Percentiles rank a stretch among this genome's conserved stretches.
These are phyloP conservation scores for Marasmius fiardii DNA, from an alignment of 1,284 basidiomycete genomes.

Conservation along the genomic window DNA sequence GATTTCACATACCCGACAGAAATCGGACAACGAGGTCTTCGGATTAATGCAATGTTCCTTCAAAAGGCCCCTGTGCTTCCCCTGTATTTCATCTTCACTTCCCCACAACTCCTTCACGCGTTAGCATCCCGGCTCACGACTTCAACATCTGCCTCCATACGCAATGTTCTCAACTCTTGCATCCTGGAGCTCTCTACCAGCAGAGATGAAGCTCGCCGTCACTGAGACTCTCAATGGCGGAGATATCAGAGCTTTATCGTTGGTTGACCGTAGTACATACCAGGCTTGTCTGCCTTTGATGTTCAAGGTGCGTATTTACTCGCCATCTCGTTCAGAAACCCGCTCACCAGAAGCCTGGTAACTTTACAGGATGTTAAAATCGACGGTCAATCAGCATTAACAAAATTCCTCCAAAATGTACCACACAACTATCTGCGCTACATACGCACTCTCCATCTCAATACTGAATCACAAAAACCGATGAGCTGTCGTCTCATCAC, in stretches of 20 bases:
- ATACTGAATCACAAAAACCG: constrained; percentile 12
- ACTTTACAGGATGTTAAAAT: constrained; percentile 47
- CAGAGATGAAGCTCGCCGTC: constrained; percentile 62
- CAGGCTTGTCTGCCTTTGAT: constrained; percentile 51
- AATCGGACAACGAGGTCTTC: background rate
- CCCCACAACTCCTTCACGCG: background rate
- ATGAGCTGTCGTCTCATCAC: constrained; percentile 27
- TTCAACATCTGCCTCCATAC: background rate
- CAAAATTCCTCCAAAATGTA: constrained; percentile 52
- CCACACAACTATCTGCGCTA: constrained; percentile 50
- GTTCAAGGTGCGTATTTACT: constrained; percentile 46
- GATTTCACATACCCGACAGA: background rate
- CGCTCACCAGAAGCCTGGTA: background rate
- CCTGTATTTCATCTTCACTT: background rate
- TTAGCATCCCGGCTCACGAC: background rate
- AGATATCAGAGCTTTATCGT: constrained; percentile 41
- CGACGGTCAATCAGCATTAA: constrained; percentile 39
- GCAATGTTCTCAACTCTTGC: constrained; percentile 15
- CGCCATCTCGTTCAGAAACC: background rate
- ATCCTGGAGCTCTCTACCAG: constrained; percentile 57
- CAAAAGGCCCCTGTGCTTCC: background rate
- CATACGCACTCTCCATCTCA: constrained; percentile 54
- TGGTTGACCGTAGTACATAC: constrained; percentile 45
- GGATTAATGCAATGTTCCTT: background rate
- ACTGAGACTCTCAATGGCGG: constrained; percentile 45